phyloP scores from a whole-genome alignment of 306 rosid species.

The Rosa persica region DNA sequence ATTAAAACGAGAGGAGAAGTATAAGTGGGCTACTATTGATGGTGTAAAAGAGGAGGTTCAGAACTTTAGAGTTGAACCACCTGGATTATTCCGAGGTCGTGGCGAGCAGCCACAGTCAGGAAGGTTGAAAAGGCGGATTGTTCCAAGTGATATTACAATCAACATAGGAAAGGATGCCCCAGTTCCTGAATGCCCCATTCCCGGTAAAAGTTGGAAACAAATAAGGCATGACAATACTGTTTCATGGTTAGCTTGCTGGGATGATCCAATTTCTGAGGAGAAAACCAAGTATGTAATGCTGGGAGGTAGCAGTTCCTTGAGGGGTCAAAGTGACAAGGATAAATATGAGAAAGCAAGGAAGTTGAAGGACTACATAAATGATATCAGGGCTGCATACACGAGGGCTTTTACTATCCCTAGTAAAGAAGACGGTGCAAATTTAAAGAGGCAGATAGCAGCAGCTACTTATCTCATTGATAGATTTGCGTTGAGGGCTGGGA shows the following conservation, averaged over 20 bases:
- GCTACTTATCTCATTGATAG: conserved; percentile 97
- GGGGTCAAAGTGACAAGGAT: conserved; percentile 97
- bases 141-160: conserved; percentile 77
- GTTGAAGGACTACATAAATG: conserved; percentile 76
- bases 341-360: conserved; percentile 94
- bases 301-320: conserved; percentile 91
- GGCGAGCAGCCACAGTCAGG: conserved; percentile 99
- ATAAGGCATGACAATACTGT: conserved; percentile 84
- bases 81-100: conserved; percentile 97
- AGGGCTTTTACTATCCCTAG: conserved; percentile 55
- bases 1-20: conserved; percentile 84
- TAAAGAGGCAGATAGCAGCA: conserved; percentile 84
- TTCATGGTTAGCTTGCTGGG: conserved; percentile 95
- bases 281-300: conserved; percentile 87
- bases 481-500: conserved; percentile 98
- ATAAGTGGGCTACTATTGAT: conserved; percentile 91
- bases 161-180: conserved; percentile 82
- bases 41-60: conserved; percentile 98
- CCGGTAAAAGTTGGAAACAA: conserved; percentile 95
- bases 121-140: conserved; percentile 73
- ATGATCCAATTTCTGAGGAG: conserved; percentile 82
- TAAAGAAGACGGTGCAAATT: conserved; percentile 50
- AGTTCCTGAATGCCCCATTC: conserved; percentile 89
- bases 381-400: conserved; percentile 80
- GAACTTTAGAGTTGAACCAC: conserved; percentile 93